These are phyloP conservation scores for Penicillium angulare DNA, from an alignment of 495 filamentous ascomycete genomes.

Conservation along the genomic window DNA sequence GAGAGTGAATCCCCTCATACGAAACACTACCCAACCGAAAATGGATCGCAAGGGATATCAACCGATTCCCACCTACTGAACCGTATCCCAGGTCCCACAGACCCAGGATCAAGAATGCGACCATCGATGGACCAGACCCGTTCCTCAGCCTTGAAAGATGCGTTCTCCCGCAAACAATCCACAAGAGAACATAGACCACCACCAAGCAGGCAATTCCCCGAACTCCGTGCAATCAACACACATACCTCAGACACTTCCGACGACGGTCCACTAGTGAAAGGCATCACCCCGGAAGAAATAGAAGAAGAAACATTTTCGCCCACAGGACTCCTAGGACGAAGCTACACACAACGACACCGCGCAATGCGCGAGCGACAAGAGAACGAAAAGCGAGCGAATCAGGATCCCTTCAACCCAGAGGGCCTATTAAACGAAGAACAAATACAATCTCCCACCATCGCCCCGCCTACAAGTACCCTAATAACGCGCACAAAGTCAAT, in stretches of 20 bases:
- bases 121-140: constrained; percentile 16
- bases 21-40: constrained; percentile 20
- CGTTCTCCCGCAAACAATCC: constrained; percentile 35
- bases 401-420: constrained; percentile 19
- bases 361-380: constrained; percentile 55
- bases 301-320: constrained; percentile 53
- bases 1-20: constrained; percentile 18
- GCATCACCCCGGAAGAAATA: constrained; percentile 16
- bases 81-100: neutral
- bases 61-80: constrained; percentile 6
- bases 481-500: constrained; percentile 32
- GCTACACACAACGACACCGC: constrained; percentile 60
- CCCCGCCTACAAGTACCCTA: constrained; percentile 1
- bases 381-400: constrained; percentile 28
- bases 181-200: constrained; percentile 43
- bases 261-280: constrained; percentile 10
- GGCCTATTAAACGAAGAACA: constrained; percentile 21
- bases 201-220: constrained; percentile 40
- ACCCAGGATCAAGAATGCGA: constrained; percentile 51
- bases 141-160: constrained; percentile 20
- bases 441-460: constrained; percentile 4
- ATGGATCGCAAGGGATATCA: constrained; percentile 31
- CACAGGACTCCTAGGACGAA: constrained; percentile 59
- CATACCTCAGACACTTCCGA: constrained; percentile 15
- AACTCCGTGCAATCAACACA: constrained; percentile 31